Evolutionary conservation across 768 basidiomycete genomes (phyloP), one percentile per base, ranked within the genome.

Genomic region (Hericium erinaceus): DNA sequence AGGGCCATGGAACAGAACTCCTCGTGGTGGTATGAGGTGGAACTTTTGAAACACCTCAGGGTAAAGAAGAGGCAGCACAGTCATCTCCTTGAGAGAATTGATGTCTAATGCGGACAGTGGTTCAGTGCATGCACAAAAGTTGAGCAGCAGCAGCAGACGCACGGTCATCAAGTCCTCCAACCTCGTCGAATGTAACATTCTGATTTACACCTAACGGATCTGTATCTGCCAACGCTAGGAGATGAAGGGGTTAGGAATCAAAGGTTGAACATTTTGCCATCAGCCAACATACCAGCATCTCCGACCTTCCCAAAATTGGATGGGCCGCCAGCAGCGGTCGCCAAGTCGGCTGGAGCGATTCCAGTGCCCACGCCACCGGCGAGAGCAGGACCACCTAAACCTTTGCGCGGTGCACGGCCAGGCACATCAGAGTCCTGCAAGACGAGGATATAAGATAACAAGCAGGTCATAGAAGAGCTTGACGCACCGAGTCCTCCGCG

Each of bases 31-130:
- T 0, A 93, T 98, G 40, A 99, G 83, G 53, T 83, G 85, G 70
- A 98, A 95, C 51, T 85, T 83, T 63, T 95, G 92, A 68, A 98
- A 98, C 13, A 99, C 84, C 70, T 99, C 97, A 0, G 97, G 97
- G 68, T 99, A 98, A 22, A 98, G 74, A 0, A 99, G 75, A 2
- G 97, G 97, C 0, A 99, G 79, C 9, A 98, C 77, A 0, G 98
- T 98, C 97, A 99, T 98, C 69, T 99, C 97, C 73, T 98, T 98
- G 58, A 98, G 74, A 8, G 93, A 89, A 66, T 95, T 92, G 56
- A 99, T 95, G 64, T 99, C 92, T 95, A 56, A 10, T 18, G 44
- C 16, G 49, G 20, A 51, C 22, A 48, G 24, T 33, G 33, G 7
- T 33, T 33, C 53, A 51, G 49, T 48, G 18, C 57, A 22, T 13